Conservation (phyloP, 2,329 filamentous ascomycete genomes). For the Hypoxylon rubiginosum region DNA sequence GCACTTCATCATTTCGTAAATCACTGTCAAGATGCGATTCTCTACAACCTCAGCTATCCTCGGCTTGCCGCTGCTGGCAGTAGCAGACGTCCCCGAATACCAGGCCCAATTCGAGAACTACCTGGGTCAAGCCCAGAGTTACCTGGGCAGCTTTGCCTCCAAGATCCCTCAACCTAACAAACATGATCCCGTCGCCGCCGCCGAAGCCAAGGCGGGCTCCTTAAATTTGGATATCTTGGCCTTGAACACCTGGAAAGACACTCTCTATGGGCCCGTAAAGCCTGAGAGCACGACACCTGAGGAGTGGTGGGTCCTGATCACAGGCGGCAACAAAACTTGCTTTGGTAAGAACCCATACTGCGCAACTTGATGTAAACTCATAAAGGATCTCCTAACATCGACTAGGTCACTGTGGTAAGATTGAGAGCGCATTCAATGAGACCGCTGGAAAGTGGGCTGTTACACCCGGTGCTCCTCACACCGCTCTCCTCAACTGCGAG, state of each 20-base stretch:
- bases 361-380: slow-evolving; percentile 8
- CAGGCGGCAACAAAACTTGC: slow-evolving; percentile 84
- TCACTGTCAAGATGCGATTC: slow-evolving; percentile 67
- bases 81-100: slow-evolving; percentile 69
- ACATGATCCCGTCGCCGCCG: slow-evolving; percentile 59
- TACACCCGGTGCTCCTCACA: slow-evolving; percentile 72
- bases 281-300: slow-evolving; percentile 72
- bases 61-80: slow-evolving; percentile 69
- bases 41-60: slow-evolving; percentile 63
- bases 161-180: slow-evolving; percentile 64
- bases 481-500: slow-evolving; percentile 81
- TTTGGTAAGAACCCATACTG: slow-evolving; percentile 63
- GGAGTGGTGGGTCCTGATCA: slow-evolving; percentile 82
- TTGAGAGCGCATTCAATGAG: slow-evolving; percentile 76
- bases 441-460: slow-evolving; percentile 73
- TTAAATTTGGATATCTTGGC: slow-evolving; percentile 70
- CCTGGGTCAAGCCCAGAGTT: slow-evolving; percentile 70
- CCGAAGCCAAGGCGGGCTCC: slow-evolving; percentile 64
- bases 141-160: slow-evolving; percentile 65
- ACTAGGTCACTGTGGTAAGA: slow-evolving; percentile 72
- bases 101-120: slow-evolving; percentile 74
- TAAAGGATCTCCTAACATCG: slow-evolving; percentile 30
- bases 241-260: slow-evolving; percentile 78
- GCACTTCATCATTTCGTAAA: slow-evolving; percentile 20
- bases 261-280: slow-evolving; percentile 73